Evolutionary conservation across 2,329 filamentous ascomycete species (phyloP), one percentile per base, ranked within the genome.

Genomic region (Alternaria panax): DNA sequence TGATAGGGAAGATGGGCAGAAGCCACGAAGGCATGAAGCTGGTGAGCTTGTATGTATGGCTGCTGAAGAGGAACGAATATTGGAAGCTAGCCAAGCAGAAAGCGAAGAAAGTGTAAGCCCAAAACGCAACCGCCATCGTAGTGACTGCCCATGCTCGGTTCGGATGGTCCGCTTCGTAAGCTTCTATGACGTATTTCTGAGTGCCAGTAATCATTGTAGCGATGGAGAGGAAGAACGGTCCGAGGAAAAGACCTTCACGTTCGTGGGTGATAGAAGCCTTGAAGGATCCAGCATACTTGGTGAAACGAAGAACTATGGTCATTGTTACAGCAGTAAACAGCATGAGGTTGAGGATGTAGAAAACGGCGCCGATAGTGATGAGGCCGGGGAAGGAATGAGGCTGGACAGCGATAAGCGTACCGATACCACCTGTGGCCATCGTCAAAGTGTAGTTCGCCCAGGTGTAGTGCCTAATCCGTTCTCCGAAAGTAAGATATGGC

Each of bases 1-100:
- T 92, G 73, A 90, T 82, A 16, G 89, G 89, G 74, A 92, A 92
- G 68, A 91, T 88, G 41, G 90, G 90, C 7, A 92, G 79, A 57
- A 92, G 86, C 89, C 89, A 92, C 0, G 88, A 87, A 0, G 90
- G 90, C 83, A 90, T 91, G 86, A 91, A 90, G 38, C 85, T 87
- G 55, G 87, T 85, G 16, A 91, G 78, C 6, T 81, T 82, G 59
- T 88, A 88, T 61, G 79, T 84, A 69, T 86, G 84, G 7, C 80
- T 77, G 6, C 85, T 81, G 74, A 92, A 92, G 30, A 92, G 80
- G 71, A 85, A 86, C 34, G 84, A 87, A 79, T 92, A 92, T 56
- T 81, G 80, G 59, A 79, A 77, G 25, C 76, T 67, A 7, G 78
- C 79, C 42, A 81, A 66, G 28, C 70, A 58, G 58, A 81, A 80